Base-by-base conservation (phyloP, 768 basidiomycete species). In the Lactifluus piperatus region DNA sequence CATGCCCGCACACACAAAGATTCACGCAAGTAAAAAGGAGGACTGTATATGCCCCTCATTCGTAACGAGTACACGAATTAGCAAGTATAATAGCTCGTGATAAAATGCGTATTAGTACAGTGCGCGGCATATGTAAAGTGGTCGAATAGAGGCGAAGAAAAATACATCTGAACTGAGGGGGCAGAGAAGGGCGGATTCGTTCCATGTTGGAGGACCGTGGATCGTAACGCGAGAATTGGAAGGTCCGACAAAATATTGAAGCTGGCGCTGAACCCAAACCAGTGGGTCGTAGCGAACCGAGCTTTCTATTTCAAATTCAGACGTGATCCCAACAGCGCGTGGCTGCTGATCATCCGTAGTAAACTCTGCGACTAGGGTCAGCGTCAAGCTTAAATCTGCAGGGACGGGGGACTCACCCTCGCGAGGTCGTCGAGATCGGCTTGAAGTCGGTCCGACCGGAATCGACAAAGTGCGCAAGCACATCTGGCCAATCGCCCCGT, bases 361-460 rank as follows among this genome's bases (percentile, higher is more conserved):
- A 64, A 26, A 64, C 60, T 39, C 63, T 64, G 60, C 14, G 24
- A 44, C 20, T 3, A 24, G 32, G 20, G 36, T 62, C 48, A 58
- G 45, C 56, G 36, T 26, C 30, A 45, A 34, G 20, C 11, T 8
- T 14, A 26, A 37, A 46, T 0, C 5, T 13, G n/a, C n/a, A 50
- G 50, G 30, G 20, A 57, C 41, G 3, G 7, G 22, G 3, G 59
- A 75, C 86, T 77, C 71, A 89, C 87, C 88, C 87, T 73, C 82
- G 72, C 6, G 82, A 57, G 10, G 86, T 86, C 20, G 87, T 86
- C 41, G 86, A 88, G 75, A 88, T 86, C n/a, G 88, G 88, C 68
- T 83, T 81, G 73, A 91, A 91, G 69, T 89, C 87, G 18, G 81
- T 82, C 48, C 86, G 80, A 29, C 86, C 88, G 20, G 77, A 75